Percentiles rank a stretch among this genome's conserved stretches.
These are phyloP conservation scores for Debaryomyces tyrocola DNA, from an alignment of 805 yeast species.

Conservation along the genomic window DNA sequence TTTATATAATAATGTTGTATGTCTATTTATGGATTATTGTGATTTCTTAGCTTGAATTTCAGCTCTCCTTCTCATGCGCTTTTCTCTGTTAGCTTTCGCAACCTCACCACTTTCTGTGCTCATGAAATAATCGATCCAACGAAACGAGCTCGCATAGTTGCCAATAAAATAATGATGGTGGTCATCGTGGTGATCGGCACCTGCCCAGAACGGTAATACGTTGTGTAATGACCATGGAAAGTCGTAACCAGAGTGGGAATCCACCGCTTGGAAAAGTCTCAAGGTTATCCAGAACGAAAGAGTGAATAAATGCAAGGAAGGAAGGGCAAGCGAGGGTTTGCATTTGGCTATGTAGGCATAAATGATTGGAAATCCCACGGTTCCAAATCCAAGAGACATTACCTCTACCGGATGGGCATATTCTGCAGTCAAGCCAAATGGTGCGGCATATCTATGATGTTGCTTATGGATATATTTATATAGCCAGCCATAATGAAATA, in stretches of 20 bases:
- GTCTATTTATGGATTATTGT: conserved; percentile 5
- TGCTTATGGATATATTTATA: conserved; percentile 95
- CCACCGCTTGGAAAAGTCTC: conserved; percentile 94
- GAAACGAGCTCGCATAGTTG: conserved; percentile 89
- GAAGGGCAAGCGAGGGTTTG: conserved; percentile 18
- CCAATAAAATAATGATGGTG: conserved; percentile 97
- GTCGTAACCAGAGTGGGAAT: conserved; percentile 96
- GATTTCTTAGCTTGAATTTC: conserved; percentile 26
- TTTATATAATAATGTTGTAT: no score
- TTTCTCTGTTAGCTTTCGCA: conserved; percentile 75
- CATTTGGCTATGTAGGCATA: conserved; percentile 75
- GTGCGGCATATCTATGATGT: conserved; percentile 97
- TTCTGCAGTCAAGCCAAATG: conserved; percentile 96
- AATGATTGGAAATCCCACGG: conserved; percentile 90
- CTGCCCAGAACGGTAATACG: conserved; percentile 95
- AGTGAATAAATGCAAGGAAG: conserved; percentile 79
- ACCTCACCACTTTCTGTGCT: conserved; percentile 89
- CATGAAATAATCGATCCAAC: conserved; percentile 91
- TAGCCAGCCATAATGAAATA: conserved; percentile 83
- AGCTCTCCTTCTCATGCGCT: conserved; percentile 55
- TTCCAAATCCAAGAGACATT: conserved; percentile 86
- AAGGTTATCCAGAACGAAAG: conserved; percentile 83
- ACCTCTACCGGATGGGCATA: conserved; percentile 97
- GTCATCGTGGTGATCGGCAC: conserved; percentile 97
- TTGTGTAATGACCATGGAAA: conserved; percentile 96